phyloP scores from a whole-genome alignment of 2,329 filamentous ascomycete species.

The Aureobasidium sp. region DNA sequence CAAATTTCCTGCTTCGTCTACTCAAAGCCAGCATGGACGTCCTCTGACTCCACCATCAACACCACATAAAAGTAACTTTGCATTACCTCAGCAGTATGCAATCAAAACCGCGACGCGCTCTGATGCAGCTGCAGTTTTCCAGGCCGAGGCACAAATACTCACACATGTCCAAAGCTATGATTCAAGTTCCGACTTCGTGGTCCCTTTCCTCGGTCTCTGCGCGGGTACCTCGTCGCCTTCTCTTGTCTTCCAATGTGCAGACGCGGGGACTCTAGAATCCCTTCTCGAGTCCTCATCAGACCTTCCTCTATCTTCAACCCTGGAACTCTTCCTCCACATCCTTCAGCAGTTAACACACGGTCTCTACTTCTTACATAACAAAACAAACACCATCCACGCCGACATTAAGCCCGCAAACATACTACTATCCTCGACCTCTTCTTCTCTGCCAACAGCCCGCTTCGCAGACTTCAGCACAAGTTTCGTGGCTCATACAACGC shows the following conservation, averaged over 20 bases:
- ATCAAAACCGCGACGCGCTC: constrained; percentile 28
- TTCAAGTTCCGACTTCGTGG: constrained; percentile 22
- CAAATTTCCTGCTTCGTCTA: constrained; percentile 21
- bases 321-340: constrained; percentile 33
- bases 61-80: constrained; percentile 16
- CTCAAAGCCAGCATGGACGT: neutral
- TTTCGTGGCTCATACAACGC: constrained; percentile 35
- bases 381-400: constrained; percentile 34
- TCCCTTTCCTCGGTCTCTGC: constrained; percentile 31
- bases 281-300: constrained; percentile 17
- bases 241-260: constrained; percentile 29
- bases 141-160: constrained; percentile 29
- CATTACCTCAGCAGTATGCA: constrained; percentile 22
- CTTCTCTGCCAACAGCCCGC: constrained; percentile 22
- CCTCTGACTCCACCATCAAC: constrained; percentile 19
- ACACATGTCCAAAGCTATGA: constrained; percentile 24
- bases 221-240: constrained; percentile 21
- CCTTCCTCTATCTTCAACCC: neutral
- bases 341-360: constrained; percentile 34
- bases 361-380: constrained; percentile 36
- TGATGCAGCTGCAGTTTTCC: constrained; percentile 29
- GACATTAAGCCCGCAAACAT: constrained; percentile 46
- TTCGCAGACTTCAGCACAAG: constrained; percentile 41
- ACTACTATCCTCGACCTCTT: constrained; percentile 29
- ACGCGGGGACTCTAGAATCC: constrained; percentile 27